phyloP scores from a whole-genome alignment of 805 yeast species.

The Myxozyma melibiosi region DNA sequence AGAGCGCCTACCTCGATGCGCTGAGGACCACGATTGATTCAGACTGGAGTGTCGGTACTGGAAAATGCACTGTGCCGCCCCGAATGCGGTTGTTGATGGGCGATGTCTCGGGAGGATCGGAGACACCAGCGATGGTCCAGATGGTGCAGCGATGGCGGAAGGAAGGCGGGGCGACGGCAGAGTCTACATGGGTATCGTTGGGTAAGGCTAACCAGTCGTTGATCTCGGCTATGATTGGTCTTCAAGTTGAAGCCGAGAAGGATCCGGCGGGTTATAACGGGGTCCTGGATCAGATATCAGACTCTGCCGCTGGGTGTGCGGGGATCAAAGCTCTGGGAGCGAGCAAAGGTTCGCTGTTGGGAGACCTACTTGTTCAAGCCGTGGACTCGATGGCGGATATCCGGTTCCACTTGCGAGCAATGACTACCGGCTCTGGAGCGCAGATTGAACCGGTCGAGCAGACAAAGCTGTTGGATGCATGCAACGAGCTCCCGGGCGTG shows the following conservation, averaged over 20 bases:
- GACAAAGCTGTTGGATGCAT: slow-evolving; percentile 64
- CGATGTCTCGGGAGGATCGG: slow-evolving; percentile 89
- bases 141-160: slow-evolving; percentile 73
- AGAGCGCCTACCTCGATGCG: slow-evolving; percentile 15
- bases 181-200: slow-evolving; percentile 55
- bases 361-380: slow-evolving; percentile 7
- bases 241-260: slow-evolving; percentile 43
- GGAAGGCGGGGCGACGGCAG: slow-evolving; percentile 43
- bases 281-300: slow-evolving; percentile 14
- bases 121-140: slow-evolving; percentile 86
- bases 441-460: slow-evolving; percentile 86
- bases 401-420: slow-evolving; percentile 57
- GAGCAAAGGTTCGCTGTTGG: not conserved
- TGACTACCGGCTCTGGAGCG: slow-evolving; percentile 72
- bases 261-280: slow-evolving; percentile 46
- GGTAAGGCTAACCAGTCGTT: slow-evolving; percentile 61
- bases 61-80: slow-evolving; percentile 64
- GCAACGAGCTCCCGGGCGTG: slow-evolving; percentile 66
- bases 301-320: slow-evolving; percentile 6
- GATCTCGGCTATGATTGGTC: slow-evolving; percentile 50
- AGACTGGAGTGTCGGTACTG: slow-evolving; percentile 62
- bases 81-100: slow-evolving; percentile 82
- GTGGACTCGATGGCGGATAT: slow-evolving; percentile 43
- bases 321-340: slow-evolving; percentile 6
- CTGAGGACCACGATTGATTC: slow-evolving; percentile 39